These are phyloP conservation scores for Corchorus capsularis DNA, from an alignment of 345 rosid genomes.

Conservation along the genomic window DNA sequence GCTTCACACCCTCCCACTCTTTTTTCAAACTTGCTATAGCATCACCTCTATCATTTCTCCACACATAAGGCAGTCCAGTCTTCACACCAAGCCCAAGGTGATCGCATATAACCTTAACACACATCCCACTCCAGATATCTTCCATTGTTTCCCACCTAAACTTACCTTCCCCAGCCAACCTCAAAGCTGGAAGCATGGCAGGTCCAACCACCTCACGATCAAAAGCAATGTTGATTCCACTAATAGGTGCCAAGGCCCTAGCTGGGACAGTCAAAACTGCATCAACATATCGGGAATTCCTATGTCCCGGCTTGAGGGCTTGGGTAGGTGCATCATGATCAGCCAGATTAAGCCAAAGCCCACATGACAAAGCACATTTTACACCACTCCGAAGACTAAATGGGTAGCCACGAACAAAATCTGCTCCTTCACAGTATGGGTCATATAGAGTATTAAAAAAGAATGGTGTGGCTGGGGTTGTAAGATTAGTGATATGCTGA, in stretches of 20 bases:
- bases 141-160: slow-evolving; percentile 94
- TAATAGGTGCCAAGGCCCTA: slow-evolving; percentile 62
- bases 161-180: slow-evolving; percentile 80
- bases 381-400: slow-evolving; percentile 89
- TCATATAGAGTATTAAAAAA: slow-evolving; percentile 95
- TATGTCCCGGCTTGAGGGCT: slow-evolving; percentile 76
- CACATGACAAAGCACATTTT: slow-evolving; percentile 81
- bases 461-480: slow-evolving; percentile 88
- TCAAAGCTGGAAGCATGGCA: slow-evolving; percentile 74
- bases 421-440: slow-evolving; percentile 78
- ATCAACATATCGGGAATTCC: slow-evolving; percentile 79
- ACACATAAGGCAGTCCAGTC: slow-evolving; percentile 83
- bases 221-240: slow-evolving; percentile 91
- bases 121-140: slow-evolving; percentile 96
- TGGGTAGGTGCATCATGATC: slow-evolving; percentile 97
- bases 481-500: slow-evolving; percentile 73
- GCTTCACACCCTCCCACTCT: slow-evolving; percentile 97
- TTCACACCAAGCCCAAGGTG: slow-evolving; percentile 89
- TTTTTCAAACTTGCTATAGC: slow-evolving; percentile 84
- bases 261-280: slow-evolving; percentile 83
- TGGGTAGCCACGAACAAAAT: slow-evolving; percentile 97
- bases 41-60: slow-evolving; percentile 84
- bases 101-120: slow-evolving; percentile 74
- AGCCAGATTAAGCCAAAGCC: slow-evolving; percentile 92
- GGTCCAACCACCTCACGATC: slow-evolving; percentile 81